Conservation (phyloP, 192 early-diverging fungal species). For the Kappamyces sp. region DNA sequence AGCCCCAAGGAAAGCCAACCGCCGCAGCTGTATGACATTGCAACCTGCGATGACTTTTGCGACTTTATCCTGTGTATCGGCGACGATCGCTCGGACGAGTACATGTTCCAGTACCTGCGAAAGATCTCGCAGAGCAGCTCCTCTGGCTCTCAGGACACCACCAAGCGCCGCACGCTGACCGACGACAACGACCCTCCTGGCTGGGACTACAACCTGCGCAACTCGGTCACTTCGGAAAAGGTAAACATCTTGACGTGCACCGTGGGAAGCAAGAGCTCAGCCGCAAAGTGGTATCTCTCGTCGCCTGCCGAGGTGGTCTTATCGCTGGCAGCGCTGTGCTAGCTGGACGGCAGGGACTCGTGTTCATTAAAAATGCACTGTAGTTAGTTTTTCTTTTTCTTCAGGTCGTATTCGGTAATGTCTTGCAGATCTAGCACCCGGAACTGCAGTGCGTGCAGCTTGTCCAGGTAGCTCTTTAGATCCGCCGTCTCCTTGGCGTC, state of each 20-base stretch:
- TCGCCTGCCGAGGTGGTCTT: slow-evolving; percentile 30
- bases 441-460: slow-evolving; percentile 49
- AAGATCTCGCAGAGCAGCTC: slow-evolving; percentile 1
- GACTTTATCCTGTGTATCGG: slow-evolving; percentile 71
- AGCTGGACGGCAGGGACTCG: no score
- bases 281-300: slow-evolving; percentile 37
- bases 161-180: background rate
- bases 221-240: background rate
- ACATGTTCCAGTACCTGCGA: slow-evolving; percentile 66
- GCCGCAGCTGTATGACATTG: slow-evolving; percentile 2
- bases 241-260: slow-evolving; percentile 31
- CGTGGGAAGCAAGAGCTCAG: slow-evolving; percentile 41
- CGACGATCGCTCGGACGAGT: slow-evolving; percentile 75
- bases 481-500: background rate
- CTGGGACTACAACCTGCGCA: background rate
- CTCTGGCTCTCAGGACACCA: slow-evolving; percentile 9
- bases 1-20: background rate
- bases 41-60: slow-evolving; percentile 15
- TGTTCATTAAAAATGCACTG: no score
- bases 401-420: no score
- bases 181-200: slow-evolving; percentile 6
- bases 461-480: slow-evolving; percentile 35
- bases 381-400: no score
- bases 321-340: no score
- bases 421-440: slow-evolving; percentile 46